phyloP scores from a whole-genome alignment of 495 filamentous ascomycete species.

The Podospora anserina region DNA sequence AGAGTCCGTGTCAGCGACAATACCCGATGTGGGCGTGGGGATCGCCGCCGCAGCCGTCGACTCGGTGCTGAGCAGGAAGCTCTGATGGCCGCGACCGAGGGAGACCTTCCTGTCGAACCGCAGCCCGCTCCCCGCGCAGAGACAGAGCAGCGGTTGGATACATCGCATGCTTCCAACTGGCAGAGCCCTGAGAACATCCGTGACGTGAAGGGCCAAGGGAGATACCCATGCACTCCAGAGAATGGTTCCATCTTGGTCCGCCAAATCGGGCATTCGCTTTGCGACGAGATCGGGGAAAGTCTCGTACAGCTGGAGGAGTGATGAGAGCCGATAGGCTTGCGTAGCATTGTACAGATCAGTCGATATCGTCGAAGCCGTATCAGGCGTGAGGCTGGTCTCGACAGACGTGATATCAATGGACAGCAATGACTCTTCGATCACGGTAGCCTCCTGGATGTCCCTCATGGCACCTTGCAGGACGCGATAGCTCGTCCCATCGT shows the following conservation, averaged over 20 bases:
- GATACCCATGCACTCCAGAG: conserved; percentile 30
- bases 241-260: conserved; percentile 15
- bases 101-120: conserved; percentile 29
- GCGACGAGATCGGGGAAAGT: conserved; percentile 32
- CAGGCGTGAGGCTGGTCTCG: neutral
- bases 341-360: conserved; percentile 23
- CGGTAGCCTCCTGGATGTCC: conserved; percentile 32
- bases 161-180: conserved; percentile 27
- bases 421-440: conserved; percentile 27
- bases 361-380: neutral
- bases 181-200: conserved; percentile 24
- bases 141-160: conserved; percentile 35
- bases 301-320: conserved; percentile 34
- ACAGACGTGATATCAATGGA: conserved; percentile 14
- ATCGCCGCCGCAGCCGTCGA: neutral
- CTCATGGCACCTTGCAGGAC: conserved; percentile 32
- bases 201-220: conserved; percentile 29
- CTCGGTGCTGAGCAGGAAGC: conserved; percentile 22
- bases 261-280: conserved; percentile 24
- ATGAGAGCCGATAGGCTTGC: conserved; percentile 34
- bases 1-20: neutral
- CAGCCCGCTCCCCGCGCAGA: conserved; percentile 35
- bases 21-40: neutral
- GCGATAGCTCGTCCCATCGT: conserved; percentile 30
- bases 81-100: conserved; percentile 16